A percentile compares a stretch with the other conserved stretches of the same genome.
Evolutionary conservation across 2,329 filamentous ascomycete species (phyloP).

Genomic region (Ophioceras dolichostomum): DNA sequence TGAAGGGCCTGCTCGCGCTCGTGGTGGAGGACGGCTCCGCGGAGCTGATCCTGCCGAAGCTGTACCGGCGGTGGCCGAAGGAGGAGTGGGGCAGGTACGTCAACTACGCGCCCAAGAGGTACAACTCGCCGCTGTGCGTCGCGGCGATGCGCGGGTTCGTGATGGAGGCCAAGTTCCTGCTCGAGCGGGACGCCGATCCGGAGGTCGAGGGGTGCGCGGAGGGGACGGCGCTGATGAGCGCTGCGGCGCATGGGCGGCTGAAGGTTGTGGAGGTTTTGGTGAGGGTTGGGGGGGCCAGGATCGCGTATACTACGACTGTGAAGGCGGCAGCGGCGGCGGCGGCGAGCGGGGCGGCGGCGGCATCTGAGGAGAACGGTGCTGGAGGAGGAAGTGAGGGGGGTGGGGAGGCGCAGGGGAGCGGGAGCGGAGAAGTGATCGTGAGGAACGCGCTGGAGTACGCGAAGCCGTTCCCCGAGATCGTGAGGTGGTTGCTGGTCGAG

Average conservation of each 20-base stretch:
- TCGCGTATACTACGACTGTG: conserved; percentile 3
- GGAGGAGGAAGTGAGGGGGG: background rate
- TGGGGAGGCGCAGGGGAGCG: background rate
- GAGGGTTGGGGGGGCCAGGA: conserved; percentile 2
- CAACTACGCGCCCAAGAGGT: background rate
- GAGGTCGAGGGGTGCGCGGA: conserved; percentile 5
- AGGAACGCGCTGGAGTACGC: conserved; percentile 6
- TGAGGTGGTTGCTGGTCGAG: conserved; percentile 8
- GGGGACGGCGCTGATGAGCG: conserved; percentile 9
- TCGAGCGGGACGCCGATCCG: conserved; percentile 5
- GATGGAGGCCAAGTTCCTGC: background rate
- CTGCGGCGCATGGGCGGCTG: conserved; percentile 4
- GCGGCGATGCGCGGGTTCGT: conserved; percentile 2
- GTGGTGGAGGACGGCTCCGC: background rate
- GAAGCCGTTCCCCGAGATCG: conserved; percentile 3
- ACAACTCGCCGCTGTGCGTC: conserved; percentile 6
- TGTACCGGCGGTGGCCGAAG: conserved; percentile 1
- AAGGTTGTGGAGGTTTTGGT: conserved; percentile 5
- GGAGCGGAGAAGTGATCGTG: no score
- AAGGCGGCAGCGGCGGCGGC: background rate
- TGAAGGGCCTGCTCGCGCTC: background rate
- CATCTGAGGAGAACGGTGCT: background rate
- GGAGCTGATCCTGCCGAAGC: background rate
- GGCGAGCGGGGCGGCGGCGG: background rate
- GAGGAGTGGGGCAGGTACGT: background rate